These are phyloP conservation scores for Penicillium salamii DNA, from an alignment of 495 filamentous ascomycete species.

Conservation along the genomic window DNA sequence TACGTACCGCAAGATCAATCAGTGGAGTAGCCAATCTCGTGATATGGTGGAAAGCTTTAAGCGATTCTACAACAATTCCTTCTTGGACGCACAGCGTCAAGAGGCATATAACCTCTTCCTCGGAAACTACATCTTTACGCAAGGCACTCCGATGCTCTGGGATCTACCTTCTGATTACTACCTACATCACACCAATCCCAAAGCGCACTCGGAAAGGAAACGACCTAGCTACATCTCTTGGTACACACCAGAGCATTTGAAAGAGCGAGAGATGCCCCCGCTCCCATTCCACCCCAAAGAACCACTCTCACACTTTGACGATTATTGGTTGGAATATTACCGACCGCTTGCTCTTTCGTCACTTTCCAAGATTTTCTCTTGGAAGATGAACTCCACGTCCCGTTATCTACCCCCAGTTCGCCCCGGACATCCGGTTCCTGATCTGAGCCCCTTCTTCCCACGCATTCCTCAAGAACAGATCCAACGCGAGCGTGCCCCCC, in stretches of 20 bases:
- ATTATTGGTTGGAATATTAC: conserved; percentile 99
- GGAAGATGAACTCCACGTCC: conserved; percentile 82
- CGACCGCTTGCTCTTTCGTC: conserved; percentile 80
- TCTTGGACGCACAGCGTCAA: conserved; percentile 92
- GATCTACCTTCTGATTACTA: conserved; percentile 96
- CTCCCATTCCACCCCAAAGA: conserved; percentile 49
- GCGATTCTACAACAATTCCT: conserved; percentile 98
- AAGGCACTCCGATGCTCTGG: conserved; percentile 96
- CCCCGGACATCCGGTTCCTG: conserved; percentile 63
- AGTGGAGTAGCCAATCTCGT: conserved; percentile 94
- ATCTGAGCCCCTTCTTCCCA: conserved; percentile 81
- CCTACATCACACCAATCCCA: conserved; percentile 84
- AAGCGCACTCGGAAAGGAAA: conserved; percentile 62
- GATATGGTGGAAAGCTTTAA: conserved; percentile 99
- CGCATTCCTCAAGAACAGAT: conserved; percentile 48
- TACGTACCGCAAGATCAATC: conserved; percentile 96
- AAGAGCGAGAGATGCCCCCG: conserved; percentile 54
- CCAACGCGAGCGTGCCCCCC: conserved; percentile 37
- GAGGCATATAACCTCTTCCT: conserved; percentile 98
- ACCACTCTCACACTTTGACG: conserved; percentile 71
- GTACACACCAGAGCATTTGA: conserved; percentile 78
- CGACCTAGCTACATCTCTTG: conserved; percentile 76
- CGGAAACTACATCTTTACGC: conserved; percentile 88
- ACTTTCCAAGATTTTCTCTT: conserved; percentile 84
- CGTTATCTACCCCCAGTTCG: conserved; percentile 71